Evolutionary conservation across 2,329 filamentous ascomycete genomes (phyloP).

Genomic region (Rutstroemia sp.): DNA sequence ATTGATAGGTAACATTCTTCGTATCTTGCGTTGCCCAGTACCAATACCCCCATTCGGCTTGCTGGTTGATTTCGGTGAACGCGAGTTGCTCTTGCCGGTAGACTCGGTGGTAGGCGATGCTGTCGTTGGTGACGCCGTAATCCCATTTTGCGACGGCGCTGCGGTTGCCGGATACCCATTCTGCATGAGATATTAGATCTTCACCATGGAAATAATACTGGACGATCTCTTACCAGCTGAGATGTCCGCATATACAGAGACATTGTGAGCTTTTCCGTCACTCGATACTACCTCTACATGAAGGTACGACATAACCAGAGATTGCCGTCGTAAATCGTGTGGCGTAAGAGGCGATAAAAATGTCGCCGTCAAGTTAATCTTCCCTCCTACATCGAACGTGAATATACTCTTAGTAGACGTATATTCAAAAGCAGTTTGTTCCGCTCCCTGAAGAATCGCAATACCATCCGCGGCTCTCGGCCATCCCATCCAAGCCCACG

Average conservation of each 20-base stretch:
- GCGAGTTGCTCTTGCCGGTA: slow-evolving; percentile 51
- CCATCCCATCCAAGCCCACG: slow-evolving; percentile 58
- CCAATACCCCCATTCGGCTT: slow-evolving; percentile 75
- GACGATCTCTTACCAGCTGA: slow-evolving; percentile 48
- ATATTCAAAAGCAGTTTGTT: slow-evolving; percentile 59
- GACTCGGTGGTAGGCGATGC: slow-evolving; percentile 58
- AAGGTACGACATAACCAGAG: slow-evolving; percentile 64
- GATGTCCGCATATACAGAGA: slow-evolving; percentile 67
- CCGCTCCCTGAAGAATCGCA: slow-evolving; percentile 34
- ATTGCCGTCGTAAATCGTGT: slow-evolving; percentile 58
- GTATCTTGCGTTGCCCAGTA: slow-evolving; percentile 62
- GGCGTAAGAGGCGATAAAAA: slow-evolving; percentile 67
- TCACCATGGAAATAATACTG: too few relatives aligned
- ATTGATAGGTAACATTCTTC: slow-evolving; percentile 56
- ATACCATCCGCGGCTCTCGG: slow-evolving; percentile 34
- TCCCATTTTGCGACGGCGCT: slow-evolving; percentile 54
- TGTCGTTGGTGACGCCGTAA: slow-evolving; percentile 38
- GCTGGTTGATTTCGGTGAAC: slow-evolving; percentile 62
- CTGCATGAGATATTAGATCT: slow-evolving; percentile 33
- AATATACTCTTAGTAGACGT: slow-evolving; percentile 68
- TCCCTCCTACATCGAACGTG: slow-evolving; percentile 53
- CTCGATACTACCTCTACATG: slow-evolving; percentile 53
- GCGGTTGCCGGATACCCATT: slow-evolving; percentile 63
- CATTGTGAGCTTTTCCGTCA: slow-evolving; percentile 54
- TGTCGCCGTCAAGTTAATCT: slow-evolving; percentile 57